Conservation (phyloP, 306 rosid genomes). For the Purshia tridentata region DNA sequence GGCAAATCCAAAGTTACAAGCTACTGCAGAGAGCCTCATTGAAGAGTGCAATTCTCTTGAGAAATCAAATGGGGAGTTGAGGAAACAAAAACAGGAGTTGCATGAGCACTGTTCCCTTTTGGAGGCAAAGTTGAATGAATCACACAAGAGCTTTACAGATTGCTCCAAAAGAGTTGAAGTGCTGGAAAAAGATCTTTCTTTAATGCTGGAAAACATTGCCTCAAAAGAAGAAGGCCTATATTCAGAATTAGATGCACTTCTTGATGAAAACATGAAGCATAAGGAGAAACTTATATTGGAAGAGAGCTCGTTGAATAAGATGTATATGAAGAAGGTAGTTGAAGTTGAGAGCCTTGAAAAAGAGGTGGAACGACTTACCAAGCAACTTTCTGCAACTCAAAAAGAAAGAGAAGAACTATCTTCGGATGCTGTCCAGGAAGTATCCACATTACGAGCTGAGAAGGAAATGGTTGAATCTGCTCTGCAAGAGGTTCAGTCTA, state of each 20-base stretch:
- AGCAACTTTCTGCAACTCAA: conserved; percentile 26
- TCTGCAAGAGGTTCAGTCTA: conserved; percentile 23
- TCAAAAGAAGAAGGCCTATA: conserved; percentile 37
- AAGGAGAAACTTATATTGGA: conserved; percentile 27
- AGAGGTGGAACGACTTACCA: conserved; percentile 26
- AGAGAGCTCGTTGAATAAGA: conserved; percentile 31
- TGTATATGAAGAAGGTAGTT: conserved; percentile 32
- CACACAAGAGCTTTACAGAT: conserved; percentile 26
- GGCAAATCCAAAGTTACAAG: conserved; percentile 40
- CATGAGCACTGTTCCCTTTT: conserved; percentile 31
- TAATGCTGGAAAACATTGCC: conserved; percentile 32
- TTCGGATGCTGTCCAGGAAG: conserved; percentile 27
- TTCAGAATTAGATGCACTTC: conserved; percentile 37
- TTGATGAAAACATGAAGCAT: conserved; percentile 35
- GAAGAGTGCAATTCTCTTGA: conserved; percentile 38
- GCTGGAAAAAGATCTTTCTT: conserved; percentile 31
- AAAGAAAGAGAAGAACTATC: conserved; percentile 21
- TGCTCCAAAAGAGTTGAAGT: conserved; percentile 35
- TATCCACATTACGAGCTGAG: conserved; percentile 26
- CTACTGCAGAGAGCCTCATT: conserved; percentile 32
- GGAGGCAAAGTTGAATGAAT: conserved; percentile 38
- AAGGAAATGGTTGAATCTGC: conserved; percentile 24
- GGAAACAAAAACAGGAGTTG: conserved; percentile 33
- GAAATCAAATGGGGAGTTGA: conserved; percentile 38
- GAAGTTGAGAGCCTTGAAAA: conserved; percentile 38